Evolutionary conservation across 1,284 basidiomycete species (phyloP).

Genomic region (Rhodotorula sp.): DNA sequence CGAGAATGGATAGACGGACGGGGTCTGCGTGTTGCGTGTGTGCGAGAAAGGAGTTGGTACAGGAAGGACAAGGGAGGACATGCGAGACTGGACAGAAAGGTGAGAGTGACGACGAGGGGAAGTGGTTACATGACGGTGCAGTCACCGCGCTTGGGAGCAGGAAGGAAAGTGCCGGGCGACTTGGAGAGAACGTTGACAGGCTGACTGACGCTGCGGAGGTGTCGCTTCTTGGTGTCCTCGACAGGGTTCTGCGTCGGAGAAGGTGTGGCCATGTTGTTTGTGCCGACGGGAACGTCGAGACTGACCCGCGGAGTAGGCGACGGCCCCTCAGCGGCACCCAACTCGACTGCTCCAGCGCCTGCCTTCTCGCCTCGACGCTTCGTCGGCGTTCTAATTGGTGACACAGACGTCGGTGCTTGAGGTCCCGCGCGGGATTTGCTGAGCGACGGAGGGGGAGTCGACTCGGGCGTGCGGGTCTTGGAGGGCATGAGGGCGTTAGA

Average conservation of each 20-base stretch:
- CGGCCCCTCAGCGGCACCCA: neutral
- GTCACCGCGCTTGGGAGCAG: neutral
- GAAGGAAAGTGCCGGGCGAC: neutral
- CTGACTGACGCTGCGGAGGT: conserved; percentile 12
- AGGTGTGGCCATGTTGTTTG: no score
- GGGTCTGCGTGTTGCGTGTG: neutral
- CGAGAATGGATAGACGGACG: neutral
- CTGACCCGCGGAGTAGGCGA: neutral
- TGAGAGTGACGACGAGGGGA: no score
- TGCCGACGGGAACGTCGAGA: neutral
- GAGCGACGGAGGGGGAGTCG: conserved; percentile 18
- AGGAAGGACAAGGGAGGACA: no score
- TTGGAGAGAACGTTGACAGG: conserved; percentile 9
- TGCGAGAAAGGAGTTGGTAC: no score
- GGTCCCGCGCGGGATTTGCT: conserved; percentile 6
- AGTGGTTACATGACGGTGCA: conserved; percentile 7
- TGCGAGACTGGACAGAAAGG: no score
- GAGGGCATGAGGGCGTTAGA: conserved; percentile 11
- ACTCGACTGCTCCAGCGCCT: neutral
- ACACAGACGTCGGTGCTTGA: neutral
- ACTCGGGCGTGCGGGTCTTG: conserved; percentile 18
- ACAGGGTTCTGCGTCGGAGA: neutral
- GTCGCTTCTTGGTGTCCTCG: conserved; percentile 6
- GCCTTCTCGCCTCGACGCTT: neutral
- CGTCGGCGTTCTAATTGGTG: neutral